Conservation (phyloP, 169 alveolate species). For the Cryptosporidium sp. region DNA sequence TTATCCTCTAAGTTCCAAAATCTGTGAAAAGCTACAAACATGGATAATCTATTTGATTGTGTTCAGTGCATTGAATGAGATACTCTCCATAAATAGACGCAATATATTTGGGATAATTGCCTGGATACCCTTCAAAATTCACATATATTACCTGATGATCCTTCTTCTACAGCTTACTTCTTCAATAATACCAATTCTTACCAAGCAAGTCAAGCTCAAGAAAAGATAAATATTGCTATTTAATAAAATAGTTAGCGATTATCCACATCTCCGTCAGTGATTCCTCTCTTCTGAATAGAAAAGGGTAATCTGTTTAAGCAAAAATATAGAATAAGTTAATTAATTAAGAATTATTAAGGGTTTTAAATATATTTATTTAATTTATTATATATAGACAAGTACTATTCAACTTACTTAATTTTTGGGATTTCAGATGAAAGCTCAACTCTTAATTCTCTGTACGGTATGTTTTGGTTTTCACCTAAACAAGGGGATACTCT, state of each 20-base stretch:
- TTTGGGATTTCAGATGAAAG: slow-evolving; percentile 58
- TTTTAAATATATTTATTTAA: too few species aligned
- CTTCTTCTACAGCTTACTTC: slow-evolving; percentile 33
- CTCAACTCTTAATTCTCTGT: slow-evolving; percentile 34
- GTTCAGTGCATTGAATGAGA: slow-evolving; percentile 20
- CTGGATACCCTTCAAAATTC: slow-evolving; percentile 59
- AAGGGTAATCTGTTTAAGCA: slow-evolving; percentile 31
- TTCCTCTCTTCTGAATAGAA: slow-evolving; percentile 43
- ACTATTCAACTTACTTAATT: slow-evolving; percentile 29
- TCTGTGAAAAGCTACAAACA: slow-evolving; percentile 24
- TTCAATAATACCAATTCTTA: slow-evolving; percentile 16
- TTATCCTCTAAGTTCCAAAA: not conserved
- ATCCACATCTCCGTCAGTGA: not conserved
- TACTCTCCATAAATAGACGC: not conserved
- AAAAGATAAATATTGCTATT: not conserved
- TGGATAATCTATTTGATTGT: slow-evolving; percentile 18
- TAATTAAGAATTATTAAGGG: not conserved
- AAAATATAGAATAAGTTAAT: not conserved
- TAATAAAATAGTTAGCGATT: not conserved
- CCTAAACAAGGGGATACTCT: not conserved
- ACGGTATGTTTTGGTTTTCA: not conserved
- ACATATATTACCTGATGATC: slow-evolving; percentile 23
- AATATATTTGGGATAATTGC: not conserved
- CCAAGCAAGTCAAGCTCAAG: slow-evolving; percentile 3
- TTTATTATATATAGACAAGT: not conserved